Percentiles rank a stretch among this genome's conserved stretches.
These are phyloP conservation scores for Draba incana DNA, from an alignment of 345 rosid species.

Conservation along the genomic window DNA sequence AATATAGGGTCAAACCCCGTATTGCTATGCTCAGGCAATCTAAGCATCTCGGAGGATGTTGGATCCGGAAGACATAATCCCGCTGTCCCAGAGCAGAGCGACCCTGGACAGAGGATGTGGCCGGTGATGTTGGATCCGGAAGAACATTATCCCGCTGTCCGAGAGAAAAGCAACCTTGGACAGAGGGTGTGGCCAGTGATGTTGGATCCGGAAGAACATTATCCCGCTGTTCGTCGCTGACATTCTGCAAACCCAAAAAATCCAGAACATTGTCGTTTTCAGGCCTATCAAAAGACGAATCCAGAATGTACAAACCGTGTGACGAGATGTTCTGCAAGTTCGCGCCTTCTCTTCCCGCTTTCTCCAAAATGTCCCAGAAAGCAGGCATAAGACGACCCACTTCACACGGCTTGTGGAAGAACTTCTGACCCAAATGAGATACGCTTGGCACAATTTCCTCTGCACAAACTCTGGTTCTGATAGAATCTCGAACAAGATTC, in stretches of 20 bases:
- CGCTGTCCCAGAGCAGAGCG: not conserved
- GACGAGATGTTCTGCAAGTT: constrained; percentile 66
- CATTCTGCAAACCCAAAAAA: constrained; percentile 55
- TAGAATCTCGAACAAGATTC: constrained; percentile 50
- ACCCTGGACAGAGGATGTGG: not conserved
- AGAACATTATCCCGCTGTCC: not conserved
- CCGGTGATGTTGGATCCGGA: not conserved
- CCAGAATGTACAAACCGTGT: constrained; percentile 53
- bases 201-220: not conserved
- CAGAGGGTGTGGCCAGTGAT: not conserved
- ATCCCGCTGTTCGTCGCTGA: constrained; percentile 23
- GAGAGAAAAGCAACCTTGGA: not conserved
- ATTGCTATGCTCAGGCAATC: not conserved
- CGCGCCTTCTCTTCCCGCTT: constrained; percentile 52
- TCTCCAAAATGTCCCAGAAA: constrained; percentile 60
- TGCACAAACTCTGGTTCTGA: constrained; percentile 44
- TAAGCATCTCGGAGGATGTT: not conserved
- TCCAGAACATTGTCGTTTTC: constrained; percentile 47
- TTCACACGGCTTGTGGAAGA: constrained; percentile 60
- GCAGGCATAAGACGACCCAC: constrained; percentile 61
- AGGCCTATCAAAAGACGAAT: constrained; percentile 49
- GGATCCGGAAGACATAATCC: not conserved
- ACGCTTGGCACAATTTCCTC: constrained; percentile 63
- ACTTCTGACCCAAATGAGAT: constrained; percentile 53
- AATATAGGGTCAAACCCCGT: not conserved